Evolutionary conservation across 1,139 yeast genomes (phyloP).

Genomic region (Hansenula sp.): DNA sequence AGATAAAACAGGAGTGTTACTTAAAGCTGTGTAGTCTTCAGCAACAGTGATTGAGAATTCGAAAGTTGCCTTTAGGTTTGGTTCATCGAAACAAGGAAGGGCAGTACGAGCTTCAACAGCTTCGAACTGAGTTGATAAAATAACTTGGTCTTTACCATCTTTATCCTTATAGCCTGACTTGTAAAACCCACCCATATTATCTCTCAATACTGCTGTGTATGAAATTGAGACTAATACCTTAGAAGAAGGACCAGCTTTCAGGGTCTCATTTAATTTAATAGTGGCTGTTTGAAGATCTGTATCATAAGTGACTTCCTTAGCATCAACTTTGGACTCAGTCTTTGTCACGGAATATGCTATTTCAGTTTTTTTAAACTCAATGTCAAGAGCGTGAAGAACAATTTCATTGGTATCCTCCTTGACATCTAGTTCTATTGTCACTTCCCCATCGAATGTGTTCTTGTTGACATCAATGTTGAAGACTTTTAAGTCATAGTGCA

Average conservation of each 20-base stretch:
- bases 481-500: constrained; percentile 53
- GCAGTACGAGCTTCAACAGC: constrained; percentile 85
- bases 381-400: constrained; percentile 45
- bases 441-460: constrained; percentile 56
- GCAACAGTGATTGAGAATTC: constrained; percentile 56
- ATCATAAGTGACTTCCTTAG: constrained; percentile 33
- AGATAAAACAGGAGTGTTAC: constrained; percentile 64
- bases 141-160: constrained; percentile 55
- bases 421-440: constrained; percentile 59
- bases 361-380: constrained; percentile 26
- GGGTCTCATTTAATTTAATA: constrained; percentile 45
- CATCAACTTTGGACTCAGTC: constrained; percentile 24
- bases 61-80: constrained; percentile 69
- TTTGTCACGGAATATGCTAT: constrained; percentile 16
- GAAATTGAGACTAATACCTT: constrained; percentile 42
- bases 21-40: constrained; percentile 57
- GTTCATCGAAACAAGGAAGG: constrained; percentile 82
- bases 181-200: constrained; percentile 77
- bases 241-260: constrained; percentile 40
- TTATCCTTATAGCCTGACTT: constrained; percentile 66
- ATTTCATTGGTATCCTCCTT: constrained; percentile 61
- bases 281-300: constrained; percentile 59
- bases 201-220: constrained; percentile 66
- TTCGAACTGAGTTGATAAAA: constrained; percentile 82
- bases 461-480: constrained; percentile 17